phyloP scores from a whole-genome alignment of 345 rosid species.

The Salix suchowensis region DNA sequence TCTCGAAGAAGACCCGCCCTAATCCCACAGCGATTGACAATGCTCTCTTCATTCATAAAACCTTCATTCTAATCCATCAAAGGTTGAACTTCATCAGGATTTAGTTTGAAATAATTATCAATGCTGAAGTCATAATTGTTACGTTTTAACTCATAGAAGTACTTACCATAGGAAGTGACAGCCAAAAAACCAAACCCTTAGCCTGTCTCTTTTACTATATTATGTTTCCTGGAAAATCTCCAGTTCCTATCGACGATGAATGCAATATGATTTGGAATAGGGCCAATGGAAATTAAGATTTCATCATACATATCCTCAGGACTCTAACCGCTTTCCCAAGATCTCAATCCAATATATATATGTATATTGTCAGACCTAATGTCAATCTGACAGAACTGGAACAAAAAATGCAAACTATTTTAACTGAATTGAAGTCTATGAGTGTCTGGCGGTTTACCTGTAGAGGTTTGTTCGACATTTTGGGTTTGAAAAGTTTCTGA shows the following conservation, averaged over 20 bases:
- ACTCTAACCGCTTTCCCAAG: background rate
- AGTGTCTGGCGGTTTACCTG: background rate
- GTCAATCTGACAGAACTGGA: background rate
- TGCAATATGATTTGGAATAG: background rate
- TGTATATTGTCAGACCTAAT: background rate
- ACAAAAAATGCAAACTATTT: background rate
- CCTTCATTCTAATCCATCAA: background rate
- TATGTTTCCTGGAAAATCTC: background rate
- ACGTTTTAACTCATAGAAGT: background rate
- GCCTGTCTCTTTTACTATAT: background rate
- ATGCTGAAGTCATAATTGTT: background rate
- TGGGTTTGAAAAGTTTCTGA: background rate
- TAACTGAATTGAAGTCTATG: background rate
- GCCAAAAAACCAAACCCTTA: background rate
- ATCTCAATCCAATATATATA: background rate
- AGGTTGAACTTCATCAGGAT: background rate
- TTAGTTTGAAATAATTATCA: background rate
- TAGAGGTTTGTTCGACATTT: background rate
- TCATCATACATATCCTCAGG: background rate
- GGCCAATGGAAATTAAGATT: background rate
- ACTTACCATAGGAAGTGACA: background rate
- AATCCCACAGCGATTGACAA: background rate
- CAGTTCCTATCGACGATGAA: background rate
- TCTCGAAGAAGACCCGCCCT: background rate
- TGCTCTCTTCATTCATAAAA: background rate